Evolutionary conservation across 768 basidiomycete genomes (phyloP).

Genomic region (Kwoniella europaea): DNA sequence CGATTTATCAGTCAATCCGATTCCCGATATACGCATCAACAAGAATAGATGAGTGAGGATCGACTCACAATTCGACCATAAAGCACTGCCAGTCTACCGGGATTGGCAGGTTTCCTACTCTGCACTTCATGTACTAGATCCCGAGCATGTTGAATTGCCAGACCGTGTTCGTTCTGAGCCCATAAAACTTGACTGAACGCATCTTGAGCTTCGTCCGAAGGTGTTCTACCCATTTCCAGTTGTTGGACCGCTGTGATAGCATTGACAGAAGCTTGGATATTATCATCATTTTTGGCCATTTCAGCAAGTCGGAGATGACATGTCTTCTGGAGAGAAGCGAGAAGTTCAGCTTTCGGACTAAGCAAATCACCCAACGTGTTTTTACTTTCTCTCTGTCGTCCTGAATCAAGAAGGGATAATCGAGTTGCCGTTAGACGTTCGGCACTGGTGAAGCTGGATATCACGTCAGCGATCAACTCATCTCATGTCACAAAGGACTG

Average conservation of each 20-base stretch:
- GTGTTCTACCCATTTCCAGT: slow-evolving; percentile 61
- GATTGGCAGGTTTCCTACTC: slow-evolving; percentile 6
- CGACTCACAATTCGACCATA: slow-evolving; percentile 29
- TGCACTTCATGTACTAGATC: slow-evolving; percentile 19
- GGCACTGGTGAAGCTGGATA: slow-evolving; percentile 70
- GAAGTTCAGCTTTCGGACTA: slow-evolving; percentile 63
- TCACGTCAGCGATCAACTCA: slow-evolving; percentile 1
- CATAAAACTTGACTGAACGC: slow-evolving; percentile 92
- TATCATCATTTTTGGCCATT: slow-evolving; percentile 72
- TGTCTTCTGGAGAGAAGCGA: slow-evolving; percentile 69
- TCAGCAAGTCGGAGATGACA: slow-evolving; percentile 73
- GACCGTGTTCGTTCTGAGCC: slow-evolving; percentile 79
- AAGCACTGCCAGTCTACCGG: slow-evolving; percentile 29
- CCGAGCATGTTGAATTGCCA: slow-evolving; percentile 66
- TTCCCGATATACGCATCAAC: too few species aligned
- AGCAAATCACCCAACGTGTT: slow-evolving; percentile 72
- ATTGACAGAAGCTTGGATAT: slow-evolving; percentile 83
- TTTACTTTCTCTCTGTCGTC: slow-evolving; percentile 65
- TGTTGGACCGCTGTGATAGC: slow-evolving; percentile 76
- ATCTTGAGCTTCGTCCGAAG: slow-evolving; percentile 66
- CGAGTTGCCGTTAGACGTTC: slow-evolving; percentile 82
- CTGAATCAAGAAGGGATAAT: slow-evolving; percentile 76
- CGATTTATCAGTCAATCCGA: too few species aligned
- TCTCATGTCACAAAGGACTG: not conserved
- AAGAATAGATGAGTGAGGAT: not conserved